A percentile compares a stretch with the other conserved stretches of the same genome.
These are phyloP conservation scores for Phaffomyces thermotolerans DNA, from an alignment of 805 yeast species.

Conservation along the genomic window DNA sequence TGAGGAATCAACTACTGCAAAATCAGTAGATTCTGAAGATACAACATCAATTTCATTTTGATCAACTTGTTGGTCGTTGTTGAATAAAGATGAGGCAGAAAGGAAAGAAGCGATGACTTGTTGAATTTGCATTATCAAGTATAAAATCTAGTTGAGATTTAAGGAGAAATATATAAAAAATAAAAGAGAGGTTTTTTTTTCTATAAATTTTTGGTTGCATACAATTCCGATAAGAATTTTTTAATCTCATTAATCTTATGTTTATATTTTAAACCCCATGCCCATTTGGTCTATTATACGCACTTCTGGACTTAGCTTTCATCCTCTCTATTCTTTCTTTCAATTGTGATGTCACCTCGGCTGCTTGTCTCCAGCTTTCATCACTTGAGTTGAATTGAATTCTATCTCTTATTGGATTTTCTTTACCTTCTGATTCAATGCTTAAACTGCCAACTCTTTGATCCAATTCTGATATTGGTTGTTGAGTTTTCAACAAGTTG, in stretches of 20 bases:
- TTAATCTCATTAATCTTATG: neutral
- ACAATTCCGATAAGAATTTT: no score
- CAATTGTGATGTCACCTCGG: slow-evolving; percentile 79
- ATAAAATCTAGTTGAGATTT: neutral
- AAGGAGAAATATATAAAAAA: neutral
- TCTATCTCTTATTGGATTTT: slow-evolving; percentile 12
- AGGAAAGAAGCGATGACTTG: slow-evolving; percentile 25
- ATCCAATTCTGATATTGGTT: slow-evolving; percentile 18
- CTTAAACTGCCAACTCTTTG: slow-evolving; percentile 22
- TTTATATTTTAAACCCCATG: neutral
- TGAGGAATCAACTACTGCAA: slow-evolving; percentile 4
- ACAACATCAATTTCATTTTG: neutral
- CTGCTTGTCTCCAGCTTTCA: slow-evolving; percentile 80
- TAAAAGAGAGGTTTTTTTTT: neutral
- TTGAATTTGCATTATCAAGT: slow-evolving; percentile 22
- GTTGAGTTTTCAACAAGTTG: neutral
- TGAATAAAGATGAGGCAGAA: slow-evolving; percentile 19
- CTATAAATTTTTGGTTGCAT: no score
- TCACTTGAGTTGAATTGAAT: slow-evolving; percentile 38
- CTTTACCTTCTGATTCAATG: slow-evolving; percentile 22
- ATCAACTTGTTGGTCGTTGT: slow-evolving; percentile 1
- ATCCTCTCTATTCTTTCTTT: slow-evolving; percentile 84
- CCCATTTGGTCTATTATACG: slow-evolving; percentile 1
- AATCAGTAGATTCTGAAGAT: neutral
- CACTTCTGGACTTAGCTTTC: slow-evolving; percentile 52